phyloP scores from a whole-genome alignment of 2,329 filamentous ascomycete genomes.

The Rhynchosporium secalis region DNA sequence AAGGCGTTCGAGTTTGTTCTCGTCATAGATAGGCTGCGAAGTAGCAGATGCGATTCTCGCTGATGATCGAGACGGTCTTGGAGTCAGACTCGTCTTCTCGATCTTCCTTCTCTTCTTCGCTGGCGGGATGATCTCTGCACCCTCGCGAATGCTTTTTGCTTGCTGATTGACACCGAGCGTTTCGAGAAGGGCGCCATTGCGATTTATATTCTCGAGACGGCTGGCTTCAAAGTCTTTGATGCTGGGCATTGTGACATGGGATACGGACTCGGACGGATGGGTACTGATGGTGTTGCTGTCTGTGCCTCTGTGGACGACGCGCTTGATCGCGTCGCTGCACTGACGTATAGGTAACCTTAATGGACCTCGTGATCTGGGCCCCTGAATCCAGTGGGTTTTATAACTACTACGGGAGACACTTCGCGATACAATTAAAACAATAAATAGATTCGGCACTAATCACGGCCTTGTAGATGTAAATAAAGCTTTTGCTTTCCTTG shows the following conservation, averaged over 20 bases:
- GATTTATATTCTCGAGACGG: slow-evolving; percentile 15
- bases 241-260: slow-evolving; percentile 6
- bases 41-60: slow-evolving; percentile 16
- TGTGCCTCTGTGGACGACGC: not conserved
- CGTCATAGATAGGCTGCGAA: slow-evolving; percentile 13
- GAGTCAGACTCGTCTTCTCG: not conserved
- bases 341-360: too few relatives aligned
- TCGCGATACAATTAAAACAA: too few relatives aligned
- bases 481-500: too few relatives aligned
- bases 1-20: not conserved
- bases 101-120: slow-evolving; percentile 16
- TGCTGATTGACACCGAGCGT: slow-evolving; percentile 16
- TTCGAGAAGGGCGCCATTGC: slow-evolving; percentile 17
- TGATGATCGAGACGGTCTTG: slow-evolving; percentile 12
- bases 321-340: not conserved
- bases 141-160: slow-evolving; percentile 15
- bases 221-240: slow-evolving; percentile 11
- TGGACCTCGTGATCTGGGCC: too few relatives aligned
- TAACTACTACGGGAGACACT: too few relatives aligned
- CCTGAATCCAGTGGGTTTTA: too few relatives aligned
- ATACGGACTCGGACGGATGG: not conserved
- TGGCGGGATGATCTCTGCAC: not conserved
- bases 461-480: too few relatives aligned
- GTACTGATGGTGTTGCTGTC: not conserved
- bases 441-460: too few relatives aligned